phyloP scores from a whole-genome alignment of 352 stramenopile genomes.

The Phytophthora tubulina region DNA sequence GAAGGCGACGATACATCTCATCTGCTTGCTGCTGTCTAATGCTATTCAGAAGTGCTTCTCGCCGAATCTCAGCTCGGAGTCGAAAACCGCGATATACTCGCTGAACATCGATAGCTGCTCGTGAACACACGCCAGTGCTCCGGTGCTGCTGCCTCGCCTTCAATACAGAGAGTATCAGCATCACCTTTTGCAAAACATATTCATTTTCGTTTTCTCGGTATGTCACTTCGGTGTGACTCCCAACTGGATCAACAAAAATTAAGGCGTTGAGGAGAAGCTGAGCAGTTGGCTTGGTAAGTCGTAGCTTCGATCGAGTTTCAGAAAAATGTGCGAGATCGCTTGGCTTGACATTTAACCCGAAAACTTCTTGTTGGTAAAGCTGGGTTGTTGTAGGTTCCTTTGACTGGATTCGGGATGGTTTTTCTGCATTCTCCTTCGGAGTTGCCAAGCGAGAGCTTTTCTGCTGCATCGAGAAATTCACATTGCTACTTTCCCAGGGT shows the following conservation, averaged over 20 bases:
- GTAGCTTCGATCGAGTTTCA: slow-evolving; percentile 48
- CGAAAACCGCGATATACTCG: slow-evolving; percentile 65
- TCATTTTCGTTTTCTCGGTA: not conserved
- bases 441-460: slow-evolving; percentile 6
- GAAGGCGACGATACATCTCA: slow-evolving; percentile 43
- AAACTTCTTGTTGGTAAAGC: slow-evolving; percentile 57
- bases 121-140: slow-evolving; percentile 27
- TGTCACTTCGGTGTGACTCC: not conserved
- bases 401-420: slow-evolving; percentile 4
- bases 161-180: slow-evolving; percentile 56
- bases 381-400: slow-evolving; percentile 39
- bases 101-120: slow-evolving; percentile 57
- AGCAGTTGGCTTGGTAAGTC: slow-evolving; percentile 51
- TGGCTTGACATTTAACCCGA: slow-evolving; percentile 52
- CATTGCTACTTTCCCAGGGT: slow-evolving; percentile 28
- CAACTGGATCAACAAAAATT: slow-evolving; percentile 51
- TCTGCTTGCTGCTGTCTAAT: slow-evolving; percentile 66
- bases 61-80: slow-evolving; percentile 58
- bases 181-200: slow-evolving; percentile 36
- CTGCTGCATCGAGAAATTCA: slow-evolving; percentile 36
- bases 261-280: slow-evolving; percentile 58
- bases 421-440: slow-evolving; percentile 20
- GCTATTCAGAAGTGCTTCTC: slow-evolving; percentile 49
- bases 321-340: slow-evolving; percentile 48
- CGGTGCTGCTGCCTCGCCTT: slow-evolving; percentile 50